These are phyloP conservation scores for Podila minutissima DNA, from an alignment of 192 early-diverging fungal species.

Conservation along the genomic window DNA sequence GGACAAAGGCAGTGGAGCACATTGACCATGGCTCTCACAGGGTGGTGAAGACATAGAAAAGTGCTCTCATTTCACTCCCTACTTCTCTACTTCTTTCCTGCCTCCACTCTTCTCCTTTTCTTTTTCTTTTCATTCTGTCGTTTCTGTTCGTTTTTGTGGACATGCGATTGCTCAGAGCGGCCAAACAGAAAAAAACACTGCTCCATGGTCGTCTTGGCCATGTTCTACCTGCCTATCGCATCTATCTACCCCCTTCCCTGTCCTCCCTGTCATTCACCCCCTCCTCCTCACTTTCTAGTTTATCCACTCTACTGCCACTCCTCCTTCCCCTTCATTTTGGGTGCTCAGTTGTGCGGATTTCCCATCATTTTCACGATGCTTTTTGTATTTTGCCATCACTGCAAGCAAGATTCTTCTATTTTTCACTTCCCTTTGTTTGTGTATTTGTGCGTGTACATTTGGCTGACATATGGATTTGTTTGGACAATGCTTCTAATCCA, in stretches of 20 bases:
- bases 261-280: background rate
- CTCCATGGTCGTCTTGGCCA: background rate
- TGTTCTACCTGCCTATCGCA: background rate
- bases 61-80: constrained; percentile 4
- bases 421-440: too few relatives aligned
- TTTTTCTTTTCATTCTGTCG: background rate
- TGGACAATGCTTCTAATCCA: too few relatives aligned
- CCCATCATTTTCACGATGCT: too few relatives aligned
- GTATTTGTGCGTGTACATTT: too few relatives aligned
- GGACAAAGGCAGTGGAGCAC: background rate
- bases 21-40: constrained; percentile 3
- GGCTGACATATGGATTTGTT: too few relatives aligned
- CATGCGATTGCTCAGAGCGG: background rate
- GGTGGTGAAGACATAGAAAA: background rate
- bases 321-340: background rate
- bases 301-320: constrained; percentile 3
- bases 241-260: too few relatives aligned
- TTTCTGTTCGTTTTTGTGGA: background rate
- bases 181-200: background rate
- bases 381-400: too few relatives aligned
- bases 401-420: too few relatives aligned
- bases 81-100: background rate
- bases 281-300: background rate
- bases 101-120: background rate
- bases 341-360: too few relatives aligned